Evolutionary conservation across 2,329 filamentous ascomycete species (phyloP).

Genomic region (Sporothrix euskadiensis): DNA sequence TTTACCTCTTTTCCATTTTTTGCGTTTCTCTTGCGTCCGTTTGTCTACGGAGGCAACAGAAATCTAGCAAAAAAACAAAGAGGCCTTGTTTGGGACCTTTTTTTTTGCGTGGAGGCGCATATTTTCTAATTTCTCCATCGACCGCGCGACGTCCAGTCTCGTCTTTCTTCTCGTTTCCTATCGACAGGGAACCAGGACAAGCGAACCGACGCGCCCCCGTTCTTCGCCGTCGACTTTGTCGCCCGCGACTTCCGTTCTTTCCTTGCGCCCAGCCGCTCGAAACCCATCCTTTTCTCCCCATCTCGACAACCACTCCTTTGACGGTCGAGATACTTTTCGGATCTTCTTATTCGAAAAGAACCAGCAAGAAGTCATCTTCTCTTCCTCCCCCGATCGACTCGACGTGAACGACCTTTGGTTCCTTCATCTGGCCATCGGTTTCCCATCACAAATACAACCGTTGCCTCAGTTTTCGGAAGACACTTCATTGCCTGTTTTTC

Average conservation of each 20-base stretch:
- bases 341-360: not conserved
- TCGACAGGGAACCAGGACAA: constrained; percentile 6
- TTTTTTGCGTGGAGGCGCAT: constrained; percentile 17
- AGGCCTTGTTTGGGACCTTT: constrained; percentile 3
- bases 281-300: constrained; percentile 3
- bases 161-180: constrained; percentile 14
- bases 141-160: constrained; percentile 14
- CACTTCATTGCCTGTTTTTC: constrained; percentile 2
- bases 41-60: constrained; percentile 26
- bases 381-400: not conserved
- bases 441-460: not conserved
- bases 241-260: constrained; percentile 22
- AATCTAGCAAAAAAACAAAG: constrained; percentile 19
- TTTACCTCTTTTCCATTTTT: constrained; percentile 15
- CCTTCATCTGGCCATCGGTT: not conserved
- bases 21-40: constrained; percentile 21
- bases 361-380: not conserved
- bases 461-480: not conserved
- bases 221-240: not conserved
- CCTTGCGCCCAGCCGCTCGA: constrained; percentile 15
- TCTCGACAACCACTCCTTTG: constrained; percentile 11
- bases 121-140: not conserved
- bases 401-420: not conserved
- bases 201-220: not conserved
- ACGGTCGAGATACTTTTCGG: not conserved